Conservation (phyloP, 176 grass and related monocot genomes). For the Raddia distichophylla region DNA sequence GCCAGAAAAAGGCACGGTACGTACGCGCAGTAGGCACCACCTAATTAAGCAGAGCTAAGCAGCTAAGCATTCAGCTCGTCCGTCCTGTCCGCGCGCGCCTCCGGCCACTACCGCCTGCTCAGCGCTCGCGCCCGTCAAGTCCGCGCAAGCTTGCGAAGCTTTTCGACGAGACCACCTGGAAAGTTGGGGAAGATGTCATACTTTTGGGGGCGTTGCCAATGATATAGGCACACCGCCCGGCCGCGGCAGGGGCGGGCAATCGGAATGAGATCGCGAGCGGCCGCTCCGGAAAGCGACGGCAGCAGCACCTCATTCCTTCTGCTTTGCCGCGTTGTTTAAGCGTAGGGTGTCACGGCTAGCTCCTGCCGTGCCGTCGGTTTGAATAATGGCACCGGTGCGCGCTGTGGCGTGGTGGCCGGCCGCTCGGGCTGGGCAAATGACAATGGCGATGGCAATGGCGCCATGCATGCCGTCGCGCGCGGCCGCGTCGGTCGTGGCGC, state of each 20-base stretch:
- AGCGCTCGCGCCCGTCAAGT: conserved; percentile 17
- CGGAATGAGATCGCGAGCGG: conserved; percentile 58
- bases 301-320: conserved; percentile 58
- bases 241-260: conserved; percentile 46
- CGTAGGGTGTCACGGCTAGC: neutral
- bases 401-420: no score
- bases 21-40: neutral
- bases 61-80: neutral
- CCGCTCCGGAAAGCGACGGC: conserved; percentile 79
- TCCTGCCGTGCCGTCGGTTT: neutral
- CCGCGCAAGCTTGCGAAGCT: conserved; percentile 36
- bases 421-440: no score
- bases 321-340: conserved; percentile 50
- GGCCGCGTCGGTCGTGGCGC: conserved; percentile 50
- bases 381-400: conserved; percentile 46
- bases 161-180: conserved; percentile 44
- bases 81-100: neutral
- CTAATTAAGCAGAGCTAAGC: conserved; percentile 2
- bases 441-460: no score
- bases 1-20: conserved; percentile 27
- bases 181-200: conserved; percentile 79
- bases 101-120: neutral
- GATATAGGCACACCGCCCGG: conserved; percentile 48
- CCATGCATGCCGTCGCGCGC: neutral
- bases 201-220: conserved; percentile 78